A percentile compares a stretch with the other conserved stretches of the same genome.
Evolutionary conservation across 805 yeast species (phyloP).

Genomic region (Teunomyces barrocoloradensis): DNA sequence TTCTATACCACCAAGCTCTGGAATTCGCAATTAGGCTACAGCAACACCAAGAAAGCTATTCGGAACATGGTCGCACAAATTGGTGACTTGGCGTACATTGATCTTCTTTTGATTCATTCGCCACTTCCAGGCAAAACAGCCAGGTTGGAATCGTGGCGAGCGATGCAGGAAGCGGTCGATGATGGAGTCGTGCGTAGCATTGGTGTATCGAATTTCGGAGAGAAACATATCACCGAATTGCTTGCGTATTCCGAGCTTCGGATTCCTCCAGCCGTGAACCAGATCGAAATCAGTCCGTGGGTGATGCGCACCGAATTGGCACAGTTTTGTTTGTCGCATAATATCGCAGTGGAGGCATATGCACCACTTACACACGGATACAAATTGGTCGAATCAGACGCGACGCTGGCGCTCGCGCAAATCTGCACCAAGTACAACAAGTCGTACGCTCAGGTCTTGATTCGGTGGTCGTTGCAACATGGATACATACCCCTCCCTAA

Average conservation of each 20-base stretch:
- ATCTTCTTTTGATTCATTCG: slow-evolving; percentile 63
- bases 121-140: slow-evolving; percentile 43
- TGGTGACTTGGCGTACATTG: slow-evolving; percentile 61
- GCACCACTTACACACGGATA: slow-evolving; percentile 40
- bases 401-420: slow-evolving; percentile 26
- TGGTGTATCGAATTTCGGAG: slow-evolving; percentile 66
- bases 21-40: slow-evolving; percentile 37
- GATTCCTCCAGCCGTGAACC: slow-evolving; percentile 46
- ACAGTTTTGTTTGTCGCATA: slow-evolving; percentile 24
- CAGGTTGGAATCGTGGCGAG: slow-evolving; percentile 52
- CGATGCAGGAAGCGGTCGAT: slow-evolving; percentile 54
- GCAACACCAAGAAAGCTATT: slow-evolving; percentile 56
- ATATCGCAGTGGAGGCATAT: slow-evolving; percentile 35
- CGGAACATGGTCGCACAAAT: slow-evolving; percentile 52
- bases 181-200: slow-evolving; percentile 50
- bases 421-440: slow-evolving; percentile 36
- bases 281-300: slow-evolving; percentile 51
- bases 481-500: slow-evolving; percentile 42
- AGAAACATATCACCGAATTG: slow-evolving; percentile 54
- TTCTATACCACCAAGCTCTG: slow-evolving; percentile 69
- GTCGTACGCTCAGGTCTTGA: slow-evolving; percentile 45
- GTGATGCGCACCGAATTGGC: slow-evolving; percentile 39
- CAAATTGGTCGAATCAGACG: slow-evolving; percentile 17
- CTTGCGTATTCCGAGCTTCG: slow-evolving; percentile 44
- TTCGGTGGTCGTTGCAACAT: slow-evolving; percentile 49